phyloP scores from a whole-genome alignment of 2,329 filamentous ascomycete genomes.

The Fusarium abutilonis region DNA sequence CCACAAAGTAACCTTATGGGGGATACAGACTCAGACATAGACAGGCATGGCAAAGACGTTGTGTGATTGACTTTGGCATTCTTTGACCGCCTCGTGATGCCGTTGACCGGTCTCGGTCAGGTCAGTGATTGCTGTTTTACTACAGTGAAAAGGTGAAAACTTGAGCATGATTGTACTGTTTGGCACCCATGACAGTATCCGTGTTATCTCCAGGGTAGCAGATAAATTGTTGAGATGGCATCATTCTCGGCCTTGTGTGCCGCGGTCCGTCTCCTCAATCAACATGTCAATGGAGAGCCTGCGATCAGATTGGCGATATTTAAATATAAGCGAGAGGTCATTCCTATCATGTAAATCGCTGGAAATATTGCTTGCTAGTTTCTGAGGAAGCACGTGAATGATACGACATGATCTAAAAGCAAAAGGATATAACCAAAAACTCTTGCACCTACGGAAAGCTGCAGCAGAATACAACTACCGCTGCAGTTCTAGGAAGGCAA shows the following conservation, averaged over 20 bases:
- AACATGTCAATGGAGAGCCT: too few species aligned
- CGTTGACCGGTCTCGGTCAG: slow-evolving; percentile 29
- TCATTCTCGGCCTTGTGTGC: slow-evolving; percentile 3
- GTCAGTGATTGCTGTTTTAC: background rate
- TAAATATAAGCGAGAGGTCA: too few species aligned
- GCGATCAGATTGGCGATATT: too few species aligned
- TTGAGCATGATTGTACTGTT: background rate
- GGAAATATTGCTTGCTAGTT: too few species aligned
- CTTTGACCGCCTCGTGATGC: slow-evolving; percentile 30
- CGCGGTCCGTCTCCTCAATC: too few species aligned
- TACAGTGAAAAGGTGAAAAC: background rate
- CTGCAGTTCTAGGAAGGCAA: background rate
- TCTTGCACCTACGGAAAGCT: background rate
- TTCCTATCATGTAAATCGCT: too few species aligned
- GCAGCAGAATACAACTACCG: background rate
- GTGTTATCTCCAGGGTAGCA: slow-evolving; percentile 17
- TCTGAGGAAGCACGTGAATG: too few species aligned
- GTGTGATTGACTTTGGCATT: background rate
- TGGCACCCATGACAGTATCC: background rate
- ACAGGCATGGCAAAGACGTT: slow-evolving; percentile 11
- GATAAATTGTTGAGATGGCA: slow-evolving; percentile 4
- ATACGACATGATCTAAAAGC: too few species aligned
- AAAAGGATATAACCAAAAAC: too few species aligned
- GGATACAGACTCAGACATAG: background rate
- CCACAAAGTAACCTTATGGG: slow-evolving; percentile 15